Conservation (phyloP, 257 asterid species). For the Mentha longifolia region DNA sequence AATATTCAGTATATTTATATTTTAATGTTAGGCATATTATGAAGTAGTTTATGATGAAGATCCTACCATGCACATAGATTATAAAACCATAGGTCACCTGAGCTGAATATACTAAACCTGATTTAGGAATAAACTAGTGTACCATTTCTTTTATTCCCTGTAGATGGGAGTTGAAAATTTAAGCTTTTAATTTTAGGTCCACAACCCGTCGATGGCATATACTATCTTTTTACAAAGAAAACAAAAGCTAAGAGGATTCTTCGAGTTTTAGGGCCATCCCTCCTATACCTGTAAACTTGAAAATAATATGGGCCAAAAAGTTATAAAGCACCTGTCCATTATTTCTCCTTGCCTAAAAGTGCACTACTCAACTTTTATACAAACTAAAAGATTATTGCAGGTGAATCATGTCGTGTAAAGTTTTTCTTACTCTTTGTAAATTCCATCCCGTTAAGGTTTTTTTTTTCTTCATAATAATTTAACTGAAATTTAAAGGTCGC, state of each 20-base stretch:
- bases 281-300: neutral
- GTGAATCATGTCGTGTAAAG: neutral
- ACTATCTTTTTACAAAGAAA: neutral
- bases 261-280: slow-evolving; percentile 7
- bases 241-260: slow-evolving; percentile 5
- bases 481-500: no score
- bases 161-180: neutral
- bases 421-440: neutral
- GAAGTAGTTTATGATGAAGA: neutral
- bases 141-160: neutral
- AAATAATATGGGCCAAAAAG: slow-evolving; percentile 1
- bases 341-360: neutral
- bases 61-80: slow-evolving; percentile 8
- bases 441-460: no score
- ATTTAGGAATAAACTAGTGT: neutral
- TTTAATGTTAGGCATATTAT: neutral
- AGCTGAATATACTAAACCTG: neutral
- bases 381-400: neutral
- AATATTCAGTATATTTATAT: neutral
- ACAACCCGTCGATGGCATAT: slow-evolving; percentile 16
- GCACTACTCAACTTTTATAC: neutral
- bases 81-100: slow-evolving; percentile 12
- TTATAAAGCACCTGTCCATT: neutral
- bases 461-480: no score
- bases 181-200: slow-evolving; percentile 23